These are phyloP conservation scores for Solanum piurae DNA, from an alignment of 257 asterid species.

Conservation along the genomic window DNA sequence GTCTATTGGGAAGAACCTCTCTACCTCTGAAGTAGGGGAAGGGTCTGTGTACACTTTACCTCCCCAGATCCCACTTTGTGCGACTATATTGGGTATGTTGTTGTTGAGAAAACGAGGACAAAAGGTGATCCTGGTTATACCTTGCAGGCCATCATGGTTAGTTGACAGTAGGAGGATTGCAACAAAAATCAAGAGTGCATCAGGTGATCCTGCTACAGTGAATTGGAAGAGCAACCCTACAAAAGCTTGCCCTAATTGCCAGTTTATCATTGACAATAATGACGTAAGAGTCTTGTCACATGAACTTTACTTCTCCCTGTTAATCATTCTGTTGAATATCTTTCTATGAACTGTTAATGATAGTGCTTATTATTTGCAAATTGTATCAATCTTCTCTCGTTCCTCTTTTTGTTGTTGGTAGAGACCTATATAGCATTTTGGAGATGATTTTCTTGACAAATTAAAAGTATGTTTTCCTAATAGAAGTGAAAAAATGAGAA, in stretches of 20 bases:
- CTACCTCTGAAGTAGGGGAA: background rate
- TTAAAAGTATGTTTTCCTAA: background rate
- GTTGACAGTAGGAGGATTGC: slow-evolving; percentile 81
- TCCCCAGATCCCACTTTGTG: background rate
- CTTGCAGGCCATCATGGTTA: slow-evolving; percentile 78
- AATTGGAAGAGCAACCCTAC: slow-evolving; percentile 87
- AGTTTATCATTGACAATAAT: slow-evolving; percentile 53
- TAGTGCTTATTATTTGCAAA: background rate
- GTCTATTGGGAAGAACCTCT: background rate
- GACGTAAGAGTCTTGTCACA: slow-evolving; percentile 37
- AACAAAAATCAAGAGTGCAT: slow-evolving; percentile 79
- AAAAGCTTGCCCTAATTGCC: slow-evolving; percentile 81
- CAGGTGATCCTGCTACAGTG: slow-evolving; percentile 42
- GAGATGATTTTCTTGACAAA: background rate
- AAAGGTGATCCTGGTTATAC: background rate
- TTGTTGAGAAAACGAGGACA: background rate
- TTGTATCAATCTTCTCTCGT: background rate
- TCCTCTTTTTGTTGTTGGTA: too few species aligned
- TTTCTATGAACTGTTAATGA: background rate
- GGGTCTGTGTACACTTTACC: background rate
- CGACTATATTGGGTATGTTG: background rate
- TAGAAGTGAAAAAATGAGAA: background rate
- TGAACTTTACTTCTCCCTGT: background rate
- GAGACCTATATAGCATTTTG: background rate
- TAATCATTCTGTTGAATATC: background rate